Evolutionary conservation across 495 filamentous ascomycete species (phyloP).

Genomic region (Xylaria palmicola): DNA sequence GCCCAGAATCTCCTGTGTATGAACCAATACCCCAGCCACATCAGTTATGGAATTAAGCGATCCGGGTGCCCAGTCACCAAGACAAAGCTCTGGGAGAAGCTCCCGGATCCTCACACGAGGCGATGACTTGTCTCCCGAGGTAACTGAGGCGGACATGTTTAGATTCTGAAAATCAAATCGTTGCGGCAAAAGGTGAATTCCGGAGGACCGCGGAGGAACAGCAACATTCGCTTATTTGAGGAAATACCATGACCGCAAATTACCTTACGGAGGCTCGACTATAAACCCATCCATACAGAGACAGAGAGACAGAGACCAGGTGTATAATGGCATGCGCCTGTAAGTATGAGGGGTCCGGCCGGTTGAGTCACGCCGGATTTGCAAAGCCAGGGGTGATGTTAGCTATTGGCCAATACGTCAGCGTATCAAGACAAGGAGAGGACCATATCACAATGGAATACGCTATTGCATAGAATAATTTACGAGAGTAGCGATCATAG

Average conservation of each 20-base stretch:
- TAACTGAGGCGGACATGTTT: conserved; percentile 19
- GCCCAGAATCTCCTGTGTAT: conserved; percentile 45
- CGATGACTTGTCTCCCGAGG: conserved; percentile 6
- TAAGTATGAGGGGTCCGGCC: background rate
- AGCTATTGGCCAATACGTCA: background rate
- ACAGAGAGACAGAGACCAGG: too few species aligned
- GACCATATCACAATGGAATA: background rate
- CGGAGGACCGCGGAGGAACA: background rate
- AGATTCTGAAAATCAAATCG: background rate
- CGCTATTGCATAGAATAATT: too few species aligned
- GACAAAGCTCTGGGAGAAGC: conserved; percentile 39
- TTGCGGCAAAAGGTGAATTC: background rate
- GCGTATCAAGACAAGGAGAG: background rate
- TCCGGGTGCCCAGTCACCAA: conserved; percentile 40
- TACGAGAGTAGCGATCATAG: too few species aligned
- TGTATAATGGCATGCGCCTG: too few species aligned
- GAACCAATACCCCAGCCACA: conserved; percentile 47
- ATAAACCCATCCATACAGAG: too few species aligned
- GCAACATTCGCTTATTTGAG: background rate
- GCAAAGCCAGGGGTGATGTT: background rate
- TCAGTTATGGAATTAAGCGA: conserved; percentile 52
- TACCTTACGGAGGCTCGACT: background rate
- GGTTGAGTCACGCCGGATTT: conserved; percentile 8
- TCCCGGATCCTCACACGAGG: conserved; percentile 39
- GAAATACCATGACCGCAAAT: background rate